phyloP scores from a whole-genome alignment of 2,329 filamentous ascomycete genomes.

The Aaosphaeria pasadenensis region DNA sequence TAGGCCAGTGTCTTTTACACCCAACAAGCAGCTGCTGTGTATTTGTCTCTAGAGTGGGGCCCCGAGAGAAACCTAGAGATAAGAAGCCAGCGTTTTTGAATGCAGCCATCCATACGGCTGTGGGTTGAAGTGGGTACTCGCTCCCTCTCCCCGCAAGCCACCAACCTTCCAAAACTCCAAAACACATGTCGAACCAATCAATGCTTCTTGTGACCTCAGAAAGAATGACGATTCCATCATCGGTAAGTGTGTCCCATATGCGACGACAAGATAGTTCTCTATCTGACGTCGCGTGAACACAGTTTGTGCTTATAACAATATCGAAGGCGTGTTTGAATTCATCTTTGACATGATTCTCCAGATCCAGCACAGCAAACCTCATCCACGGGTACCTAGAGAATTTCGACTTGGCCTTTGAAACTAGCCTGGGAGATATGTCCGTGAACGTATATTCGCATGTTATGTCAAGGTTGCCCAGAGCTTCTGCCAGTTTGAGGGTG shows the following conservation, averaged over 20 bases:
- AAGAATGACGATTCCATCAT: slow-evolving; percentile 10
- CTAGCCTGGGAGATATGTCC: slow-evolving; percentile 36
- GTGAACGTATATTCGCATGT: slow-evolving; percentile 37
- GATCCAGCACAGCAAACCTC: slow-evolving; percentile 28
- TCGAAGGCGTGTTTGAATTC: slow-evolving; percentile 16
- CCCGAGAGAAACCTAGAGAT: too few relatives aligned
- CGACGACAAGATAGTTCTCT: too few relatives aligned
- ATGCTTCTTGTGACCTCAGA: slow-evolving; percentile 12
- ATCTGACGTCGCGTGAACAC: slow-evolving; percentile 23
- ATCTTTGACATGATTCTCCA: slow-evolving; percentile 24
- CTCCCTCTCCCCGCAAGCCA: slow-evolving; percentile 8
- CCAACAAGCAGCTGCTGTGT: too few relatives aligned
- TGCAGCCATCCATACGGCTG: too few relatives aligned
- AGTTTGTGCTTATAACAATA: slow-evolving; percentile 29
- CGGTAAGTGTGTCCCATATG: slow-evolving; percentile 3
- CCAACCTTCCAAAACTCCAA: slow-evolving; percentile 20
- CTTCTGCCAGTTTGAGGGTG: neutral
- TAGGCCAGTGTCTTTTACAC: too few relatives aligned
- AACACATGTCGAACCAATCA: slow-evolving; percentile 16
- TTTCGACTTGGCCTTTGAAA: slow-evolving; percentile 30
- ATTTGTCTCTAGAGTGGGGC: too few relatives aligned
- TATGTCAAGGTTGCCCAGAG: neutral
- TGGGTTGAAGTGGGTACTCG: too few relatives aligned
- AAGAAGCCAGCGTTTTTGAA: too few relatives aligned
- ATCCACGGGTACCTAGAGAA: slow-evolving; percentile 30